Conservation (phyloP, 257 asterid species). For the Jaltomata sinuosa region DNA sequence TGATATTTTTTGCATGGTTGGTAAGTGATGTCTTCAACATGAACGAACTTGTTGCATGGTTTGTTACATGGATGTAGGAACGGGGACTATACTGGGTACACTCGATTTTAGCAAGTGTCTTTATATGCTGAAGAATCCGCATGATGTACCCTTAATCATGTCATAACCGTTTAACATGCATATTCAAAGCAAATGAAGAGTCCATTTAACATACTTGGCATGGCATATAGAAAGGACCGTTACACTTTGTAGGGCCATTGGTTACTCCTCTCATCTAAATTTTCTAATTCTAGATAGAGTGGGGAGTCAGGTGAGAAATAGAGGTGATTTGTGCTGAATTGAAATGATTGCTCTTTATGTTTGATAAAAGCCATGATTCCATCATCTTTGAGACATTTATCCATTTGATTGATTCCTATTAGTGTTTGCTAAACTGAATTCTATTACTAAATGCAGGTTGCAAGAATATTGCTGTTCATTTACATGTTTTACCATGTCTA, state of each 20-base stretch:
- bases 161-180: neutral
- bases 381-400: neutral
- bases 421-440: neutral
- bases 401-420: neutral
- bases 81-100: neutral
- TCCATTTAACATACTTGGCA: neutral
- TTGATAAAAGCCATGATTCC: neutral
- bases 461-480: slow-evolving; percentile 77
- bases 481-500: slow-evolving; percentile 81
- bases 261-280: neutral
- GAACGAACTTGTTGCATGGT: neutral
- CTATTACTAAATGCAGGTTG: slow-evolving; percentile 62
- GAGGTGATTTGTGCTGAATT: neutral
- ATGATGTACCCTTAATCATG: neutral
- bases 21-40: slow-evolving; percentile 28
- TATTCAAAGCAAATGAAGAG: neutral
- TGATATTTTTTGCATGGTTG: slow-evolving; percentile 85
- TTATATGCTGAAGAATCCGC: neutral
- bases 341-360: neutral
- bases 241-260: neutral
- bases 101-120: neutral
- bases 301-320: neutral
- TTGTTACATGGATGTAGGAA: neutral
- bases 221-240: neutral
- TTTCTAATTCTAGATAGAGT: neutral